Conservation (phyloP, 176 grass and related monocot species). For the Rhynchospora breviuscula region DNA sequence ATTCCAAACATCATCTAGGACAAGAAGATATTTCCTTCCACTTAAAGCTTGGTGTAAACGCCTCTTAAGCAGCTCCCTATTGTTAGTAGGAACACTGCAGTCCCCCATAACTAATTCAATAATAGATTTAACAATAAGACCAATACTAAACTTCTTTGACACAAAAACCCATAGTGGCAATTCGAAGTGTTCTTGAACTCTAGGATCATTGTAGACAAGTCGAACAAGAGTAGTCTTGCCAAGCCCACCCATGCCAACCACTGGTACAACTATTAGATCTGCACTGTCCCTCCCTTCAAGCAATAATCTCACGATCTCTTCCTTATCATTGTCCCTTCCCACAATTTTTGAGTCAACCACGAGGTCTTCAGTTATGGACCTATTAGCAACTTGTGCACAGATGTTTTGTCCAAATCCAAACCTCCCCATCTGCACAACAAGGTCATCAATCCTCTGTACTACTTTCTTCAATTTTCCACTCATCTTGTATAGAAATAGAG, state of each 20-base stretch:
- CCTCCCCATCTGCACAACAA: background rate
- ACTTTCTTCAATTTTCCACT: conserved; percentile 24
- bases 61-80: background rate
- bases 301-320: conserved; percentile 10
- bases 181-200: background rate
- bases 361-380: background rate
- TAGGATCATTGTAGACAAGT: conserved; percentile 20
- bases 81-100: background rate
- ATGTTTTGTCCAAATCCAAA: background rate
- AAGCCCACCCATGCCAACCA: conserved; percentile 36
- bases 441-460: background rate
- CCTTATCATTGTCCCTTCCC: conserved; percentile 18
- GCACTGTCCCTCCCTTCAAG: background rate
- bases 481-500: conserved; percentile 11
- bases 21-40: background rate
- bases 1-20: conserved; percentile 39
- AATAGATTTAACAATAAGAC: background rate
- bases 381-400: too few species aligned
- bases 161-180: conserved; percentile 28
- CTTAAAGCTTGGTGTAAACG: background rate
- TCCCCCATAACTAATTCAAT: background rate
- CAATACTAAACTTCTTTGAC: conserved; percentile 13
- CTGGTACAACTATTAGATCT: conserved; percentile 17
- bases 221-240: conserved; percentile 37
- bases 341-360: conserved; percentile 10